These are phyloP conservation scores for Trametes hirsuta DNA, from an alignment of 1,284 basidiomycete genomes.

Conservation along the genomic window DNA sequence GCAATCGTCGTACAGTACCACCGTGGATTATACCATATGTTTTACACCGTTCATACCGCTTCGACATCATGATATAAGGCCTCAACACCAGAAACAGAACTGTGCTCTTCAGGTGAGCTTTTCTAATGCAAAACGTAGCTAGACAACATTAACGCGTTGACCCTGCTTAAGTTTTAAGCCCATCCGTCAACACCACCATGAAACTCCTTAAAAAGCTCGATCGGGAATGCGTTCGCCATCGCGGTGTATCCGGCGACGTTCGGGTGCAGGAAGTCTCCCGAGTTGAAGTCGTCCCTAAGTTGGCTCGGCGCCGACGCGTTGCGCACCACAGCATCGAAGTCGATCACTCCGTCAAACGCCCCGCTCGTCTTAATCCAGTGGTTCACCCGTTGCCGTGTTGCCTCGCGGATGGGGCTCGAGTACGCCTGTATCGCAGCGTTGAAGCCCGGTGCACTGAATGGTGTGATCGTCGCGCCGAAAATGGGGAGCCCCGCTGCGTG, in stretches of 20 bases:
- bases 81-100: too few relatives aligned
- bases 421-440: slow-evolving; percentile 41
- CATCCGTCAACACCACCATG: slow-evolving; percentile 30
- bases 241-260: slow-evolving; percentile 49
- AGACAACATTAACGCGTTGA: too few relatives aligned
- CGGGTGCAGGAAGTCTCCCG: slow-evolving; percentile 51
- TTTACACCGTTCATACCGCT: too few relatives aligned
- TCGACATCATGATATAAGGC: too few relatives aligned
- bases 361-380: slow-evolving; percentile 45
- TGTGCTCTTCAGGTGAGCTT: too few relatives aligned
- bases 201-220: slow-evolving; percentile 41
- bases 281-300: slow-evolving; percentile 42
- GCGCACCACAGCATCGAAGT: slow-evolving; percentile 48
- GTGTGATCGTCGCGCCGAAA: slow-evolving; percentile 55
- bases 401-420: slow-evolving; percentile 43
- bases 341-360: slow-evolving; percentile 49
- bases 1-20: too few relatives aligned
- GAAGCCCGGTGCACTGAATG: slow-evolving; percentile 42
- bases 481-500: slow-evolving; percentile 47
- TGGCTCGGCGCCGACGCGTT: slow-evolving; percentile 43
- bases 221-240: slow-evolving; percentile 45
- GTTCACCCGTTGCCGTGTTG: slow-evolving; percentile 46
- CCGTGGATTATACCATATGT: too few relatives aligned
- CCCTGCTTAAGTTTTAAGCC: background rate
- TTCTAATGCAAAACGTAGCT: too few relatives aligned